Evolutionary conservation across 352 stramenopile genomes (phyloP), one percentile per base, ranked within the genome.

Genomic region (Globisporangium radiosum): DNA sequence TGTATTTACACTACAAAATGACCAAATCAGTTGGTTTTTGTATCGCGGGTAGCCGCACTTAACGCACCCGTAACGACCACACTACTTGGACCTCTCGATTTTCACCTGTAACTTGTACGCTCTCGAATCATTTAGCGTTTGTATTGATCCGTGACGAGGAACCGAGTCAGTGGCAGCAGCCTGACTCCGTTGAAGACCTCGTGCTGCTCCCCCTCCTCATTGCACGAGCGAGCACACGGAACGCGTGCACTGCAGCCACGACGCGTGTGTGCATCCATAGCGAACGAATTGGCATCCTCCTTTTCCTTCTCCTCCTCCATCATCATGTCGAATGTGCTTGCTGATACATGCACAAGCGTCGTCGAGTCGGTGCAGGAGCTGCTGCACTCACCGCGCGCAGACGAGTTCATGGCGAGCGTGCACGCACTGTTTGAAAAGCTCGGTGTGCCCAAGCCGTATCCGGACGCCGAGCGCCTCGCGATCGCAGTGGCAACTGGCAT

Each of bases 371-470:
- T 91, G 45, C 83, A 92, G 64, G 71, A 91, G 57, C 53, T 92
- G 60, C 75, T 95, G 66, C 85, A 95, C 63, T 92, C 85, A 51
- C 72, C 79, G 42, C 55, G 71, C 47, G 85, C 81, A 4, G 71
- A 90, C 49, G 78, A 88, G 14, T 59, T 85, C 11, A 92, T 92
- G 79, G 64, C 57, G 50, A 70, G 91, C 47, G 78, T 88, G 52
- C 81, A 95, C 68, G 65, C 57, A 42, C 44, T 92, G 15, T 81
- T 95, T 25, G 74, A 79, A 53, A 68, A 71, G 48, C 59, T 89
- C 54, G 85, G 85, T 39, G 74, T 93, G 56, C 85, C 85, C 13
- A 84, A 90, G 67, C 85, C 85, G 60, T 95, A 95, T 52, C 85
- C 85, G 56, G 85, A 95, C 56, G 85, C 85, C 10, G 85, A 95